These are phyloP conservation scores for Apiospora sp. DNA, from an alignment of 2,329 filamentous ascomycete genomes.

Conservation along the genomic window DNA sequence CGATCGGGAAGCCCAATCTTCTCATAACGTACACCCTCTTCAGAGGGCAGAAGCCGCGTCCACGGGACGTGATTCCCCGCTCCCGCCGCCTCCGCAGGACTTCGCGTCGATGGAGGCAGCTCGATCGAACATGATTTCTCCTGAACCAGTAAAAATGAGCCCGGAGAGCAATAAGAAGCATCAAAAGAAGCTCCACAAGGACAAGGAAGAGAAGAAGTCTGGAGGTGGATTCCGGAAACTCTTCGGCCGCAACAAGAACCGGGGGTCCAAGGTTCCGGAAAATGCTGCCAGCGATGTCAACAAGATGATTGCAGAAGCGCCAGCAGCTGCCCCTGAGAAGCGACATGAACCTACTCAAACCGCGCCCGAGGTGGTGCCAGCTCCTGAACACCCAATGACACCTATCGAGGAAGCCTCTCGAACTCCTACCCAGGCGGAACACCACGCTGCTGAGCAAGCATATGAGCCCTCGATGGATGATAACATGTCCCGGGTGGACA, in stretches of 20 bases:
- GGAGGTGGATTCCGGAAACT: conserved; percentile 67
- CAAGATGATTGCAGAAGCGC: conserved; percentile 56
- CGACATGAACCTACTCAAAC: conserved; percentile 36
- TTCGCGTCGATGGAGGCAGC: conserved; percentile 44
- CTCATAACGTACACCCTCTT: conserved; percentile 46
- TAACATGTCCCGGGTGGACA: conserved; percentile 66
- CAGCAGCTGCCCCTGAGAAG: conserved; percentile 38
- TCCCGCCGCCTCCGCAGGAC: conserved; percentile 50
- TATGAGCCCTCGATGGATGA: conserved; percentile 56
- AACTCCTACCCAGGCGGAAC: conserved; percentile 24
- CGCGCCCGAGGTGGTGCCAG: conserved; percentile 33
- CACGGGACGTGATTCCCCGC: conserved; percentile 46
- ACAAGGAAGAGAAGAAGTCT: conserved; percentile 54
- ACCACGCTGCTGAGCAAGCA: conserved; percentile 42
- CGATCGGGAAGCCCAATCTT: conserved; percentile 49
- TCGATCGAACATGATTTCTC: conserved; percentile 49
- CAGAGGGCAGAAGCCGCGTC: conserved; percentile 42
- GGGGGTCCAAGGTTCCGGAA: conserved; percentile 63
- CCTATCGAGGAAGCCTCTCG: conserved; percentile 23
- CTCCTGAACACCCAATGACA: conserved; percentile 33
- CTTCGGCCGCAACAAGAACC: conserved; percentile 69
- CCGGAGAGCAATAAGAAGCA: conserved; percentile 53
- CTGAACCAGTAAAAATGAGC: conserved; percentile 48
- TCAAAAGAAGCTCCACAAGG: conserved; percentile 63
- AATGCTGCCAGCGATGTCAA: conserved; percentile 60